A percentile compares a stretch with the other conserved stretches of the same genome.
These are phyloP conservation scores for Phytomonas francai DNA, from an alignment of 208 protist genomes.

Conservation along the genomic window DNA sequence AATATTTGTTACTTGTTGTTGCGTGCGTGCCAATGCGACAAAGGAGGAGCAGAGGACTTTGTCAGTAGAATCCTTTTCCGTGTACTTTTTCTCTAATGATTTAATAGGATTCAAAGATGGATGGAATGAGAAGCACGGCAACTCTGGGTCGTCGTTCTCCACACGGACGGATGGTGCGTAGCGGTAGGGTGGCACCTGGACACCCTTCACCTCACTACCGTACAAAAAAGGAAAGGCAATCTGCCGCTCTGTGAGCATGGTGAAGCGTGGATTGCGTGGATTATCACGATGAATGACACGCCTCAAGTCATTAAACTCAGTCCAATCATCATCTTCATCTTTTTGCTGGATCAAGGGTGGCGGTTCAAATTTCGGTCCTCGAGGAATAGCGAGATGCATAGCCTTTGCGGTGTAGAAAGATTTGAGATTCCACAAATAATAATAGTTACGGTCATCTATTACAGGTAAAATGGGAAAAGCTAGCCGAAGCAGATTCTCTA, in stretches of 20 bases:
- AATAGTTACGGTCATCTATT: slow-evolving; percentile 99
- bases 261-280: slow-evolving; percentile 81
- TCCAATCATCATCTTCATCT: slow-evolving; percentile 98
- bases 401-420: slow-evolving; percentile 99
- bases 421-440: slow-evolving; percentile 99
- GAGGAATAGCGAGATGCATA: slow-evolving; percentile 99
- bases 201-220: slow-evolving; percentile 93
- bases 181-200: slow-evolving; percentile 94
- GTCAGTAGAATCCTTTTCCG: slow-evolving; percentile 15
- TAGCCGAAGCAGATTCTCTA: slow-evolving; percentile 91
- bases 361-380: slow-evolving; percentile 97
- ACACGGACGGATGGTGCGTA: slow-evolving; percentile 89
- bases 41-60: slow-evolving; percentile 32
- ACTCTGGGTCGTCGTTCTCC: slow-evolving; percentile 93
- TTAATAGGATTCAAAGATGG: slow-evolving; percentile 98
- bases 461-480: slow-evolving; percentile 94
- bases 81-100: slow-evolving; percentile 42
- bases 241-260: slow-evolving; percentile 98
- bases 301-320: slow-evolving; percentile 99
- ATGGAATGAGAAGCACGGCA: slow-evolving; percentile 99
- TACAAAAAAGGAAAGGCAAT: slow-evolving; percentile 99
- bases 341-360: slow-evolving; percentile 31
- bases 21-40: slow-evolving; percentile 8
- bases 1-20: slow-evolving; percentile 6
- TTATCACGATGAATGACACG: slow-evolving; percentile 99